Conservation (phyloP, 805 yeast genomes). For the Torulaspora franciscae region DNA sequence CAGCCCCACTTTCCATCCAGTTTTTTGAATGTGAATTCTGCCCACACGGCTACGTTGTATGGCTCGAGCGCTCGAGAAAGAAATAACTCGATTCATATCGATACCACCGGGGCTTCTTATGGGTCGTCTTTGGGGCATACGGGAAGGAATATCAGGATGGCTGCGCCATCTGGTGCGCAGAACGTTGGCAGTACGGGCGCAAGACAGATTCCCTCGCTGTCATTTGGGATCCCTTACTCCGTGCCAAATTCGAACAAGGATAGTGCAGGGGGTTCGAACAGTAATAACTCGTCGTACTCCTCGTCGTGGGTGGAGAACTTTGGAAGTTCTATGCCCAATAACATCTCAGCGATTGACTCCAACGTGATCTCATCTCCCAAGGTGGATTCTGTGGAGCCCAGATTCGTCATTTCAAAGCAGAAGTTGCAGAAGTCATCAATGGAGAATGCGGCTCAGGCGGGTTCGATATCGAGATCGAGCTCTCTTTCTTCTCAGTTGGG, state of each 20-base stretch:
- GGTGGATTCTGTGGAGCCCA: conserved; percentile 69
- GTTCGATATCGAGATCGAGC: conserved; percentile 31
- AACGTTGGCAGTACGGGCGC: conserved; percentile 13
- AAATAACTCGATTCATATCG: conserved; percentile 26
- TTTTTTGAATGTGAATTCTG: conserved; percentile 34
- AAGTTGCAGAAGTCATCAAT: conserved; percentile 38
- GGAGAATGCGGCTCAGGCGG: conserved; percentile 24
- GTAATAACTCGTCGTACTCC: conserved; percentile 33
- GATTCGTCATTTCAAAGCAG: conserved; percentile 79
- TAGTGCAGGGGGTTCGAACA: conserved; percentile 22
- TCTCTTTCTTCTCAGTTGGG: conserved; percentile 36
- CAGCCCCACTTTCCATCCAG: conserved; percentile 25
- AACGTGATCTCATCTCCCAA: conserved; percentile 69
- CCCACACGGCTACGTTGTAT: conserved; percentile 34
- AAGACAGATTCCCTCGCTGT: conserved; percentile 41
- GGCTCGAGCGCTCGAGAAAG: conserved; percentile 23
- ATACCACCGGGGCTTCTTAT: conserved; percentile 11
- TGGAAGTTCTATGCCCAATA: conserved; percentile 39
- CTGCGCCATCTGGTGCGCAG: conserved; percentile 13
- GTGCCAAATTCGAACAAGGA: conserved; percentile 59
- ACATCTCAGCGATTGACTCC: conserved; percentile 44
- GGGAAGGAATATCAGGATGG: conserved; percentile 16
- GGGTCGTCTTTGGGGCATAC: conserved; percentile 11
- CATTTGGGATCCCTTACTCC: conserved; percentile 62
- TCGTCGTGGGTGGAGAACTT: conserved; percentile 35